Percentiles rank a stretch among this genome's conserved stretches.
These are phyloP conservation scores for Pestalotiopsis fici DNA, from an alignment of 2,329 filamentous ascomycete genomes.

Conservation along the genomic window DNA sequence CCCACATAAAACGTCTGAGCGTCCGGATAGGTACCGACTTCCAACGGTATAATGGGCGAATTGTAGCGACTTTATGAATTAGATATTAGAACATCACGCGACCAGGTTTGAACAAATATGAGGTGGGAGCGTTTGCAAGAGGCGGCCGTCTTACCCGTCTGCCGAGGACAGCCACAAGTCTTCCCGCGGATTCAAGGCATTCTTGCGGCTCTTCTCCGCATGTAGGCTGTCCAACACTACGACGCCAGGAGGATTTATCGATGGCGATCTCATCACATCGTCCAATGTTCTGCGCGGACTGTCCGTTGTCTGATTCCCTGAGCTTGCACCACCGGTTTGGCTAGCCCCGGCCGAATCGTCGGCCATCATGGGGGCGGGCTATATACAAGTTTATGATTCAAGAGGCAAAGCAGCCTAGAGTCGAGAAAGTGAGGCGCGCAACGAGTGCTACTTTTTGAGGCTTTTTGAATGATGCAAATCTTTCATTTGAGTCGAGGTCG, in stretches of 20 bases:
- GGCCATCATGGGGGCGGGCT: neutral
- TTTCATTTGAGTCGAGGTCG: neutral
- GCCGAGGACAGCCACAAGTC: conserved; percentile 52
- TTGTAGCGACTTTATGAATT: conserved; percentile 39
- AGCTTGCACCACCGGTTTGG: neutral
- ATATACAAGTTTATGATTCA: neutral
- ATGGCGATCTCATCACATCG: conserved; percentile 42
- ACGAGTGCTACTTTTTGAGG: neutral
- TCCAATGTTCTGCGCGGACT: conserved; percentile 29
- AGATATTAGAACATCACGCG: conserved; percentile 1
- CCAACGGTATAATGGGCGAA: conserved; percentile 44
- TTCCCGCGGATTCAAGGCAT: conserved; percentile 39
- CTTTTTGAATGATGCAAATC: neutral
- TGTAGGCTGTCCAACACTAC: conserved; percentile 38
- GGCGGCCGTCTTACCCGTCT: conserved; percentile 40
- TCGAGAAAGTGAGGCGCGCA: neutral
- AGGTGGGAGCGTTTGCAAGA: neutral
- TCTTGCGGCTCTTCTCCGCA: conserved; percentile 29
- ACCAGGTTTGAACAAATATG: conserved; percentile 14
- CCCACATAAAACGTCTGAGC: conserved; percentile 43
- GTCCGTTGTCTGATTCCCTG: neutral
- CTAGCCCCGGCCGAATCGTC: neutral
- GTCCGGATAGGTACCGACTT: conserved; percentile 40
- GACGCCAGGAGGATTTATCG: conserved; percentile 35
- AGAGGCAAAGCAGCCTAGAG: neutral